phyloP scores from a whole-genome alignment of 495 filamentous ascomycete genomes.

The Jackrogersella minutella region DNA sequence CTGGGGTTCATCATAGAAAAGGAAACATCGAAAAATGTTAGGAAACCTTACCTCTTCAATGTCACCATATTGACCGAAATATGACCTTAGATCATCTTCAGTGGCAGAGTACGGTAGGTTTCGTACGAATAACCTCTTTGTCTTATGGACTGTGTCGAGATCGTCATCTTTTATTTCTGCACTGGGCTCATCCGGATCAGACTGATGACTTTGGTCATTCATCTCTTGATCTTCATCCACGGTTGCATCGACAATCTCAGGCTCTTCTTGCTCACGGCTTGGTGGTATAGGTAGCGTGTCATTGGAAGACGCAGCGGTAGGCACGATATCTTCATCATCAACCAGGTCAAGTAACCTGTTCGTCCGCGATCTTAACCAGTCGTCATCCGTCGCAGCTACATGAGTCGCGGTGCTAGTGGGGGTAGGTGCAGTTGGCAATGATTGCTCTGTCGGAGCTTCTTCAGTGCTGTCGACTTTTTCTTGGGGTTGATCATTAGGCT shows the following conservation, averaged over 20 bases:
- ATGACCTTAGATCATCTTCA: constrained; percentile 75
- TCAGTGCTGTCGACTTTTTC: constrained; percentile 6
- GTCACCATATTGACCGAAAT: constrained; percentile 74
- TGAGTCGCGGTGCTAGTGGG: neutral
- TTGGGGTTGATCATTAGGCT: neutral
- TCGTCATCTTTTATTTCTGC: constrained; percentile 45
- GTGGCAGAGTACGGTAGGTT: constrained; percentile 86
- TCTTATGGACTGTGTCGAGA: constrained; percentile 60
- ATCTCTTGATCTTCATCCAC: constrained; percentile 40
- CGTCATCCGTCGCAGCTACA: constrained; percentile 70
- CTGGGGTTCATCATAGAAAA: constrained; percentile 91
- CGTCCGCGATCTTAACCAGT: constrained; percentile 95
- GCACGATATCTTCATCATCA: constrained; percentile 61
- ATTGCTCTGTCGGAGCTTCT: constrained; percentile 27
- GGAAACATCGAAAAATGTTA: constrained; percentile 32
- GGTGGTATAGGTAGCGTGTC: neutral
- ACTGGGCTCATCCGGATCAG: constrained; percentile 37
- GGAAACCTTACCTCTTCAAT: constrained; percentile 82
- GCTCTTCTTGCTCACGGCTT: constrained; percentile 28
- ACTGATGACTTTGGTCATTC: constrained; percentile 33
- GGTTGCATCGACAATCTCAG: constrained; percentile 37
- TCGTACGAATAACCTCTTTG: constrained; percentile 80
- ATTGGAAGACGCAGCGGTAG: constrained; percentile 34
- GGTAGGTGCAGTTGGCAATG: neutral
- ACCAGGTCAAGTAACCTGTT: constrained; percentile 85